Conservation (phyloP, 805 yeast species). For the Pichia scutulata region DNA sequence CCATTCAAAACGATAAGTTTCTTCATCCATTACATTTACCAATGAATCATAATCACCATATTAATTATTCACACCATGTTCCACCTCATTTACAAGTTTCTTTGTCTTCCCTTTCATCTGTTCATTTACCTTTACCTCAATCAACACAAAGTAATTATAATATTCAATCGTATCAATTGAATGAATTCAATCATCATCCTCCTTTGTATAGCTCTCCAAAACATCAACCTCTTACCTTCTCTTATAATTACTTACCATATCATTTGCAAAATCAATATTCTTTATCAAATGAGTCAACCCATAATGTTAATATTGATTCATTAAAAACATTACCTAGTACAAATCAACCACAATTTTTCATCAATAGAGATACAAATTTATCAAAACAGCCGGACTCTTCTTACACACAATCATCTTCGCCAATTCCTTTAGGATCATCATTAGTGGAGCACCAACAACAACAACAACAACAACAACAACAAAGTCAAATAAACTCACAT, state of each 20-base stretch:
- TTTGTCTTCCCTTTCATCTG: too few species aligned
- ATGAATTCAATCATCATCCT: background rate
- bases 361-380: background rate
- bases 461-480: background rate
- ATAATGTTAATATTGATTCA: background rate
- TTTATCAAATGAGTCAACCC: background rate
- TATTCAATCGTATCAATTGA: background rate
- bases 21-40: background rate
- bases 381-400: background rate
- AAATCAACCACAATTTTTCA: background rate
- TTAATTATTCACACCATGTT: background rate
- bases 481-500: background rate
- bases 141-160: background rate
- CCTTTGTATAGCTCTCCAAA: background rate
- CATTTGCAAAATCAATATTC: background rate
- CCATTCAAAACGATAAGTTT: background rate
- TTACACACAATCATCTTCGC: background rate
- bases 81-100: background rate
- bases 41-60: background rate
- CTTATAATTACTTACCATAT: too few species aligned
- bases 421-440: too few species aligned
- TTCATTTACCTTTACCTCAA: background rate
- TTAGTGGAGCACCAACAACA: background rate
- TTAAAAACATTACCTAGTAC: background rate
- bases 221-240: background rate